These are phyloP conservation scores for Berkeleyomyces rouxiae DNA, from an alignment of 2,329 filamentous ascomycete genomes.

Conservation along the genomic window DNA sequence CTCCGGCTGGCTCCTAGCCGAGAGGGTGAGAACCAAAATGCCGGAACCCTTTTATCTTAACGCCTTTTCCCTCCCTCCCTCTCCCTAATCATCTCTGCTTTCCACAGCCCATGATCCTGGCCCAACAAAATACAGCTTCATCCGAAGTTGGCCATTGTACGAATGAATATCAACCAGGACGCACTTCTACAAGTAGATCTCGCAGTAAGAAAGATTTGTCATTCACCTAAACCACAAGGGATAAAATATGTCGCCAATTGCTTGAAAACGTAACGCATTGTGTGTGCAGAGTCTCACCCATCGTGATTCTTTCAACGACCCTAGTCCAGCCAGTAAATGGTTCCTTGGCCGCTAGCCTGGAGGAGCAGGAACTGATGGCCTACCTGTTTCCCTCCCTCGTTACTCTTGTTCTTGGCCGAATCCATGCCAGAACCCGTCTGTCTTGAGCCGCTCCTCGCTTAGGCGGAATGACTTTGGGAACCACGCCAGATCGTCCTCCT, in stretches of 20 bases:
- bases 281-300: too few species aligned
- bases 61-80: background rate
- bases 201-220: background rate
- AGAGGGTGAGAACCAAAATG: background rate
- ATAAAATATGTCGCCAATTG: background rate
- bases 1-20: background rate
- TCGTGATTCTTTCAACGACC: too few species aligned
- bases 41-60: background rate
- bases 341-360: too few species aligned
- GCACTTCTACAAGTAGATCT: background rate
- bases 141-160: background rate
- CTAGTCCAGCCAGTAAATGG: too few species aligned
- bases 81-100: background rate
- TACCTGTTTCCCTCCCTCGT: background rate
- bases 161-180: too few species aligned
- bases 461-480: slow-evolving; percentile 33
- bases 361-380: too few species aligned
- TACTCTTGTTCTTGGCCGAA: slow-evolving; percentile 2
- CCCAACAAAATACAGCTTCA: background rate
- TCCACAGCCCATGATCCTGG: background rate
- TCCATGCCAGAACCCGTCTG: slow-evolving; percentile 8
- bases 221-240: background rate
- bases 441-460: slow-evolving; percentile 8
- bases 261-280: too few species aligned
- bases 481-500: slow-evolving; percentile 27